These are phyloP conservation scores for Pseudohyphozyma bogoriensis DNA, from an alignment of 768 basidiomycete species.

Conservation along the genomic window DNA sequence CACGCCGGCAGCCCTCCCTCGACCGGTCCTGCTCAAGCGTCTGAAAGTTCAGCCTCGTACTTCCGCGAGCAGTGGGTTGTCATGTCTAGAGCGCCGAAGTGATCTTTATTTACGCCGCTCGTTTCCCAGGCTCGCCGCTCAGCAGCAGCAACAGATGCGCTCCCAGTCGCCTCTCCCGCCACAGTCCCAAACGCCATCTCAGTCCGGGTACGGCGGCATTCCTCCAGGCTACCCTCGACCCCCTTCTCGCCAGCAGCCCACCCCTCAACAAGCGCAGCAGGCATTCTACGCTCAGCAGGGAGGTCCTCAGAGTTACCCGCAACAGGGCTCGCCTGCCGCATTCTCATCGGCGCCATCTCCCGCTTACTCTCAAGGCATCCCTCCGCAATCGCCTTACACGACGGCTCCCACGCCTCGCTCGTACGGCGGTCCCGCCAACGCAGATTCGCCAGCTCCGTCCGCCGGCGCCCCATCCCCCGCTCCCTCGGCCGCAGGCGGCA, in stretches of 20 bases:
- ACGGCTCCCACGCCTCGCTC: background rate
- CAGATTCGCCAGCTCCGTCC: background rate
- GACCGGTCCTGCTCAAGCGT: background rate
- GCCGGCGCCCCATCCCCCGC: background rate
- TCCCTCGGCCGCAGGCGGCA: background rate
- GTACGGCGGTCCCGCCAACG: background rate
- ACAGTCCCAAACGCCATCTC: background rate
- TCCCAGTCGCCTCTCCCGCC: background rate
- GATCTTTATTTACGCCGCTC: too few relatives aligned
- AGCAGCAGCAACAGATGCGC: slow-evolving; percentile 18
- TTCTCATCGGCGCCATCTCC: background rate
- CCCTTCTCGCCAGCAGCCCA: background rate
- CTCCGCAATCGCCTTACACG: background rate
- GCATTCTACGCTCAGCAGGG: background rate
- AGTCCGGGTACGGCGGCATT: background rate
- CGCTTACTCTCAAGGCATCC: background rate
- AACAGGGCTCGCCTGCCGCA: background rate
- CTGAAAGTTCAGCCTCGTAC: background rate
- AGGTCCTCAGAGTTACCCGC: background rate
- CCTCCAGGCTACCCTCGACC: background rate
- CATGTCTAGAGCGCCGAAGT: background rate
- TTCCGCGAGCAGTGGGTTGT: slow-evolving; percentile 17
- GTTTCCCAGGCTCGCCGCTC: slow-evolving; percentile 8
- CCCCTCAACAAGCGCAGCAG: background rate
- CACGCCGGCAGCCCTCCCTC: slow-evolving; percentile 15